Evolutionary conservation across 176 grass and related monocot genomes (phyloP), one percentile per base, ranked within the genome.

Genomic region (Secale cereale): DNA sequence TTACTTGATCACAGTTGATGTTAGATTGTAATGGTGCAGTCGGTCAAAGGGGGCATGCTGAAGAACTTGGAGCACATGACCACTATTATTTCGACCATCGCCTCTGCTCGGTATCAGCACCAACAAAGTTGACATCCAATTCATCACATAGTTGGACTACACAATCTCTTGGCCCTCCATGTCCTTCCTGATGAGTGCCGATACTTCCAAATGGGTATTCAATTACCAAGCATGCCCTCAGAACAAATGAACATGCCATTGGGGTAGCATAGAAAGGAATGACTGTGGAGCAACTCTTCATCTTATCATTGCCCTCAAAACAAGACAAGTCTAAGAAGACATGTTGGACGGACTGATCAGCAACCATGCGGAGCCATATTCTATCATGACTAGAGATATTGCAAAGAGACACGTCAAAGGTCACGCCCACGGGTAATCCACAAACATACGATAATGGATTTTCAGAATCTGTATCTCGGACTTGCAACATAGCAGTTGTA

Each of bases 401-500:
- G 60, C 77, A 83, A 4, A 95, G 30, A 89, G 85, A 95, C 62
- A 98, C 89, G 35, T 85, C 71, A 85, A 89, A 94, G 45, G 65
- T 86, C 70, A 98, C 77, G 25, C 91, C 89, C 59, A 95, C 89
- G 19, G 93, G 96, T 86, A 98, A 91, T 65, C 93, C 96, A 59
- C 83, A 61, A 76, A 94, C 66, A 29, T 87, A 95, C 76, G 65
- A 50, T 45, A 82, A 62, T 22, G 90, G 91, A 48, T 85, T 94
- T 76, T 94, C 91, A 45, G 88, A 93, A 88, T 90, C n/a, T 73
- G 89, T 92, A 76, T 86, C 90, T 10, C 78, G 33, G 25, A 81
- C 78, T 82, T 79, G 85, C 70, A 98, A 77, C 84, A 84, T 71
- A 67, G 86, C 90, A 76, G 70, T 94, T 86, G 80, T 92, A 68